A percentile compares a stretch with the other conserved stretches of the same genome.
These are phyloP conservation scores for Pittosporum tobira DNA, from an alignment of 129 eudicot species.

Conservation along the genomic window DNA sequence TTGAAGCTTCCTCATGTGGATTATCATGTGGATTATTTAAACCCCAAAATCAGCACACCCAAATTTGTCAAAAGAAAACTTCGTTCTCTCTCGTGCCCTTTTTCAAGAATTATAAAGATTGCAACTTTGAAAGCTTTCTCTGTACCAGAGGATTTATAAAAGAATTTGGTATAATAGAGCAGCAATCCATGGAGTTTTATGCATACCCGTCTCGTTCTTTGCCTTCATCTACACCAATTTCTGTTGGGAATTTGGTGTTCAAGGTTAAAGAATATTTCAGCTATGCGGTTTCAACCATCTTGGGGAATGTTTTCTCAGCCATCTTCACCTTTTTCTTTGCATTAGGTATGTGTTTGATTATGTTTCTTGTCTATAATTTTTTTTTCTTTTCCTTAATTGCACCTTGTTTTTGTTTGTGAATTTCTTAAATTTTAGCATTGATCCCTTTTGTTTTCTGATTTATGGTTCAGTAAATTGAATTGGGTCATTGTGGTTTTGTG, in stretches of 20 bases:
- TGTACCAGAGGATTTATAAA: not conserved
- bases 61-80: too few relatives aligned
- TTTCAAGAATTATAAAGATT: too few relatives aligned
- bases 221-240: slow-evolving; percentile 33
- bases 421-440: not conserved
- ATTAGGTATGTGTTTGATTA: slow-evolving; percentile 49
- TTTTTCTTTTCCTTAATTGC: not conserved
- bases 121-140: too few relatives aligned
- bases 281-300: slow-evolving; percentile 54
- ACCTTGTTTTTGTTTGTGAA: not conserved
- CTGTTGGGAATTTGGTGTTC: slow-evolving; percentile 29
- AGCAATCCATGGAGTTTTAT: slow-evolving; percentile 56
- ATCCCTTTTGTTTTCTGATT: slow-evolving; percentile 5
- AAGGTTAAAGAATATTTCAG: slow-evolving; percentile 46
- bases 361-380: not conserved
- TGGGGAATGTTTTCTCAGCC: slow-evolving; percentile 83
- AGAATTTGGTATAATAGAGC: not conserved
- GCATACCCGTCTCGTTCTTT: slow-evolving; percentile 61
- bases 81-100: too few relatives aligned
- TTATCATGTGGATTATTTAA: too few relatives aligned
- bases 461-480: slow-evolving; percentile 13
- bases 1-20: too few relatives aligned
- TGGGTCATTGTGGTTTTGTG: slow-evolving; percentile 15
- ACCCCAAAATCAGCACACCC: too few relatives aligned
- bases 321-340: slow-evolving; percentile 96